A percentile compares a stretch with the other conserved stretches of the same genome.
These are phyloP conservation scores for Neoboletus subvelutipes DNA, from an alignment of 768 basidiomycete species.

Conservation along the genomic window DNA sequence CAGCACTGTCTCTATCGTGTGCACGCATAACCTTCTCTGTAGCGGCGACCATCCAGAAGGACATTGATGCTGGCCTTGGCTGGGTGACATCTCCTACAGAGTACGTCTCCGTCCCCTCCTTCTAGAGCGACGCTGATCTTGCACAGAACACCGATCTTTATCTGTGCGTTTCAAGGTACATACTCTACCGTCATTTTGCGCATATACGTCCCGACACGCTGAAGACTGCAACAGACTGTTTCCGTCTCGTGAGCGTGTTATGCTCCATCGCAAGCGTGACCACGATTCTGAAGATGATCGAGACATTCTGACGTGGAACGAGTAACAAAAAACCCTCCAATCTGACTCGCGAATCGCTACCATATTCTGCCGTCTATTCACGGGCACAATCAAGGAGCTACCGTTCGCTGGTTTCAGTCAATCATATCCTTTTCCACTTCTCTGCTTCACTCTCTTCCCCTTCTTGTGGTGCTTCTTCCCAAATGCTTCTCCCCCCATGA, in stretches of 20 bases:
- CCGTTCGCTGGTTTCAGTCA: slow-evolving; percentile 19
- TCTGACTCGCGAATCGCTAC: neutral
- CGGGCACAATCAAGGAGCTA: neutral
- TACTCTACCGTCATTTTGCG: neutral
- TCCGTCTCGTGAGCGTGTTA: slow-evolving; percentile 64
- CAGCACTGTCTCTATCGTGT: neutral
- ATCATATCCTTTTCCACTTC: slow-evolving; percentile 94
- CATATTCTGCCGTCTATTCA: neutral
- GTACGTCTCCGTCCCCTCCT: slow-evolving; percentile 39
- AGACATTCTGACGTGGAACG: slow-evolving; percentile 74
- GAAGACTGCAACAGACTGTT: slow-evolving; percentile 71
- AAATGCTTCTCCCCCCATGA: slow-evolving; percentile 37
- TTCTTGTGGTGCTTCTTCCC: slow-evolving; percentile 89
- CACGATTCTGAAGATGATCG: slow-evolving; percentile 56
- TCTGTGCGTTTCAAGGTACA: slow-evolving; percentile 63
- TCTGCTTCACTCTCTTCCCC: slow-evolving; percentile 76
- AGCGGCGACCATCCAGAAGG: slow-evolving; percentile 56
- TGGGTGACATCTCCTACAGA: slow-evolving; percentile 64
- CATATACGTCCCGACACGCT: slow-evolving; percentile 1
- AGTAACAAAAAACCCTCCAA: slow-evolving; percentile 27
- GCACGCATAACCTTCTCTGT: neutral
- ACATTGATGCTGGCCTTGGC: slow-evolving; percentile 52
- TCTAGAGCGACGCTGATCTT: slow-evolving; percentile 4
- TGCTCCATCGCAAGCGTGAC: slow-evolving; percentile 72
- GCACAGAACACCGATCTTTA: slow-evolving; percentile 74